Conservation (phyloP, 306 rosid species). For the Gillenia trifoliata region DNA sequence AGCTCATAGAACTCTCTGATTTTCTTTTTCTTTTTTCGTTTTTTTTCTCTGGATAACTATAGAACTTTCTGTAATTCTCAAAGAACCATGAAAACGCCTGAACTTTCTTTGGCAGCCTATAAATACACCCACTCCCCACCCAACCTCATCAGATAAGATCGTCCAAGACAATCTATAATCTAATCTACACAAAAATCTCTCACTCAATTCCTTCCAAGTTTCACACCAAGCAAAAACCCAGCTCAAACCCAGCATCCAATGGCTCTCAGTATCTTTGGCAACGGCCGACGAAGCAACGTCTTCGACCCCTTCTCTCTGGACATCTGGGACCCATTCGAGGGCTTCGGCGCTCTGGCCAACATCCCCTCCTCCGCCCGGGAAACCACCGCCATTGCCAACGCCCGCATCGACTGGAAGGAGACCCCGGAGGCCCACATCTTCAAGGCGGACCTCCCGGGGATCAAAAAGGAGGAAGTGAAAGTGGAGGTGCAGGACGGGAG, state of each 20-base stretch:
- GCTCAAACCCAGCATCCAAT: not conserved
- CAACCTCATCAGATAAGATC: not conserved
- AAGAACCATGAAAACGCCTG: not conserved
- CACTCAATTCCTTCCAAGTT: not conserved
- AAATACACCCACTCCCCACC: not conserved
- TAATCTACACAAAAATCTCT: not conserved
- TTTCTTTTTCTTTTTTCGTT: too few species aligned
- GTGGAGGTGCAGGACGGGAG: constrained; percentile 31
- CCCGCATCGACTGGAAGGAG: constrained; percentile 39
- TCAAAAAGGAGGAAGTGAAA: constrained; percentile 30
- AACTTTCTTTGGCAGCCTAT: not conserved
- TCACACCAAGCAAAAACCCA: not conserved
- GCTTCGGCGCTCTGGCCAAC: constrained; percentile 1
- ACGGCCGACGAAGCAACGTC: constrained; percentile 25
- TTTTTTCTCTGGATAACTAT: not conserved
- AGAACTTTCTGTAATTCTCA: not conserved
- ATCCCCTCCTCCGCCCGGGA: constrained; percentile 14
- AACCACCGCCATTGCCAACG: constrained; percentile 21
- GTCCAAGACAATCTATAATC: not conserved
- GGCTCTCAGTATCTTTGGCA: constrained; percentile 26
- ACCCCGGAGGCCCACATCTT: constrained; percentile 29
- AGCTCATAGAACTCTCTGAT: constrained; percentile 1
- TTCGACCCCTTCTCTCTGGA: constrained; percentile 28
- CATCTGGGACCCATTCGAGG: constrained; percentile 24
- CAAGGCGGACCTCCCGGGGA: constrained; percentile 35